phyloP scores from a whole-genome alignment of 305 asterid genomes.

The Solanum aculeatissimum region DNA sequence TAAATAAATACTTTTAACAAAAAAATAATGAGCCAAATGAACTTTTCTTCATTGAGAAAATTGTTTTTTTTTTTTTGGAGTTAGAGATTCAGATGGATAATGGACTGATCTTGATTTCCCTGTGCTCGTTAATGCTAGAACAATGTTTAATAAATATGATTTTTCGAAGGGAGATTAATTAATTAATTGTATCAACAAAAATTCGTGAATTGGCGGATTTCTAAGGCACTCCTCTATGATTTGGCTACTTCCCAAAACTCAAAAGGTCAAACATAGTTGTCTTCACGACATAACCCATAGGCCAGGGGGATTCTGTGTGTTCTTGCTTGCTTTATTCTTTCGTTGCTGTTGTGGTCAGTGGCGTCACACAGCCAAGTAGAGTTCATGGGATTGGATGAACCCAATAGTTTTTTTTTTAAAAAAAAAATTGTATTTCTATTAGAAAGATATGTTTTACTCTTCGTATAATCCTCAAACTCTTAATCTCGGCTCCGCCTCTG shows the following conservation, averaged over 20 bases:
- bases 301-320: neutral
- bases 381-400: no score
- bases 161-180: neutral
- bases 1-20: neutral
- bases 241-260: neutral
- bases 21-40: neutral
- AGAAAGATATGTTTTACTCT: no score
- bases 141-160: neutral
- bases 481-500: no score
- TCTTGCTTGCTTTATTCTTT: neutral
- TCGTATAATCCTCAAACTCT: no score
- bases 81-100: neutral
- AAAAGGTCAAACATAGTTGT: neutral
- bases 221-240: neutral
- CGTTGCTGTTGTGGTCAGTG: neutral
- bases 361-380: no score
- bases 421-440: no score
- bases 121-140: neutral
- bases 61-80: neutral
- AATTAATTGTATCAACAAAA: neutral
- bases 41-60: neutral
- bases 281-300: neutral
- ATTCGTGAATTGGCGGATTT: neutral
- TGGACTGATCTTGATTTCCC: neutral
- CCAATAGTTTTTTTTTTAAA: no score